Conservation (phyloP, 495 filamentous ascomycete genomes). For the Lichina pygmaea region DNA sequence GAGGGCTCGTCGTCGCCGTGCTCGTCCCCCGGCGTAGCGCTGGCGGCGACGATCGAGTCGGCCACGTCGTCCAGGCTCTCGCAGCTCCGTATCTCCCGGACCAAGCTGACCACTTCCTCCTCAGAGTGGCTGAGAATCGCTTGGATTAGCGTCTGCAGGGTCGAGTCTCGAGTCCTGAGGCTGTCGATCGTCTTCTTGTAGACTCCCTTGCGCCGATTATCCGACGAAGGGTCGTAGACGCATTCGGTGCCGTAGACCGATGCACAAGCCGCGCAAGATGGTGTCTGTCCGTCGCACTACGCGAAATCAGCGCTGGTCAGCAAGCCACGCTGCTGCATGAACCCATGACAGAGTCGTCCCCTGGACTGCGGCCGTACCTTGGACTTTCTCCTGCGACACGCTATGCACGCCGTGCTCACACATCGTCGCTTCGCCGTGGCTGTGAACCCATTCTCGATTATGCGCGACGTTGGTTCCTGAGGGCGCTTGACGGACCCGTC, state of each 20-base stretch:
- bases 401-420: slow-evolving; percentile 81
- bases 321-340: neutral
- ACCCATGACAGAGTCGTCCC: neutral
- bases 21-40: slow-evolving; percentile 14
- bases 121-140: slow-evolving; percentile 75
- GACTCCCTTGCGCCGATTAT: slow-evolving; percentile 86
- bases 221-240: slow-evolving; percentile 85
- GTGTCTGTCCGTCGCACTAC: slow-evolving; percentile 74
- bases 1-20: slow-evolving; percentile 12
- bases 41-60: slow-evolving; percentile 39
- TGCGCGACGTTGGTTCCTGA: neutral
- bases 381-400: slow-evolving; percentile 69
- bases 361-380: slow-evolving; percentile 23
- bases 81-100: slow-evolving; percentile 70
- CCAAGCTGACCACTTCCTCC: slow-evolving; percentile 55
- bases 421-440: slow-evolving; percentile 46
- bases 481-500: neutral
- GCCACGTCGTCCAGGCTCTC: slow-evolving; percentile 81
- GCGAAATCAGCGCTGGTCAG: neutral
- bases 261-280: slow-evolving; percentile 79
- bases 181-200: slow-evolving; percentile 88
- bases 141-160: slow-evolving; percentile 72
- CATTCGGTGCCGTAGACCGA: slow-evolving; percentile 87
- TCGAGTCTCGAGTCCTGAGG: slow-evolving; percentile 64
- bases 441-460: neutral